Percentiles rank a stretch among this genome's conserved stretches.
Evolutionary conservation across 345 rosid species (phyloP).

Genomic region (Cardamine chenopodiifolia): DNA sequence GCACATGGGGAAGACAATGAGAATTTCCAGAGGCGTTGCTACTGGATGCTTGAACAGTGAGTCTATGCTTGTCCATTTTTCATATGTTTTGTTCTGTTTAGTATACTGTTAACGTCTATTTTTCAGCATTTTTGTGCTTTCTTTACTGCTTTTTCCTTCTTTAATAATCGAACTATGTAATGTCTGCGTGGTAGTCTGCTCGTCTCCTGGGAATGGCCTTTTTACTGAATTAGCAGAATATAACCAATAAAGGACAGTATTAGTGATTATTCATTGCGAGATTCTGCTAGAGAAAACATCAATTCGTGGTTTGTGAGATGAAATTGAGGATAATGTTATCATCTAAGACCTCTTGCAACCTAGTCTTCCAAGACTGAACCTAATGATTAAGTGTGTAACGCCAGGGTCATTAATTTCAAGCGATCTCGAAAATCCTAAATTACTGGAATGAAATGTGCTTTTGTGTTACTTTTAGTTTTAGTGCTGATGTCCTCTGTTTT

Average conservation of each 20-base stretch:
- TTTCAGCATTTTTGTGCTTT: slow-evolving; percentile 18
- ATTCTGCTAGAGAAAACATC: neutral
- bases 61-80: slow-evolving; percentile 29
- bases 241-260: neutral
- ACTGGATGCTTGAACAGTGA: slow-evolving; percentile 97
- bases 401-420: slow-evolving; percentile 16
- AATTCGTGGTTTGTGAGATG: slow-evolving; percentile 6
- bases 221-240: neutral
- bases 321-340: slow-evolving; percentile 2
- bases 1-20: slow-evolving; percentile 93
- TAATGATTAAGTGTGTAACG: neutral
- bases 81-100: slow-evolving; percentile 5
- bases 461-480: slow-evolving; percentile 15
- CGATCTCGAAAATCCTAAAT: neutral
- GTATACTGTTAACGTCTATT: neutral
- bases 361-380: neutral
- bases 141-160: slow-evolving; percentile 1
- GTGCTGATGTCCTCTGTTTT: slow-evolving; percentile 25
- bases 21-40: slow-evolving; percentile 80
- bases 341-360: neutral
- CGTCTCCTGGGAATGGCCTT: slow-evolving; percentile 1
- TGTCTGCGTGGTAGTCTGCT: slow-evolving; percentile 6
- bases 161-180: neutral
- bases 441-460: slow-evolving; percentile 12
- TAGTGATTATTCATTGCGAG: neutral